These are phyloP conservation scores for Cercospora beticola DNA, from an alignment of 2,329 filamentous ascomycete species.

Conservation along the genomic window DNA sequence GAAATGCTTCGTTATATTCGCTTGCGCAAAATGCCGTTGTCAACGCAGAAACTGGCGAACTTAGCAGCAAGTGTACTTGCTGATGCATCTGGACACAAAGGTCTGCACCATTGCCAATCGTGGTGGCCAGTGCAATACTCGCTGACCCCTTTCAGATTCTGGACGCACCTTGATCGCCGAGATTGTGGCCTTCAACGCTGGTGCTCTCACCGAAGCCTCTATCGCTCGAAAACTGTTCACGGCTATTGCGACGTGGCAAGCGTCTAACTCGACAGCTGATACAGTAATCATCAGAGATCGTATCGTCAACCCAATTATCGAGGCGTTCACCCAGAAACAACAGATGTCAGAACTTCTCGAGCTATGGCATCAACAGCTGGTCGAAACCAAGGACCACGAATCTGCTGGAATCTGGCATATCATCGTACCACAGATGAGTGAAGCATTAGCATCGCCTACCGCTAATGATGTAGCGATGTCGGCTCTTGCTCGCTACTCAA, in stretches of 20 bases:
- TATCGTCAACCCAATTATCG: conserved; percentile 35
- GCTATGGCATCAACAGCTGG: conserved; percentile 33
- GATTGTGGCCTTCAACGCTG: conserved; percentile 48
- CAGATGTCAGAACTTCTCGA: conserved; percentile 33
- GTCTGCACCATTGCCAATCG: background rate
- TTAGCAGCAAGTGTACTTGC: conserved; percentile 8
- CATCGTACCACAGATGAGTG: background rate
- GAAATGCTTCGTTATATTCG: conserved; percentile 31
- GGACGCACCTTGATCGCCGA: conserved; percentile 44
- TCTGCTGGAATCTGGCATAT: background rate
- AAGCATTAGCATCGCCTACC: background rate
- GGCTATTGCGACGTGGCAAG: background rate
- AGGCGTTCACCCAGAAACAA: conserved; percentile 33
- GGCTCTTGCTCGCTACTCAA: background rate
- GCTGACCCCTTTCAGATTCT: background rate
- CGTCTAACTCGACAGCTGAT: background rate
- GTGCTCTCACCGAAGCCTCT: conserved; percentile 43
- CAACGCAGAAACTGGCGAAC: conserved; percentile 6
- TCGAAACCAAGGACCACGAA: conserved; percentile 6
- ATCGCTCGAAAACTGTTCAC: conserved; percentile 16
- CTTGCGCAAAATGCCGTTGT: background rate
- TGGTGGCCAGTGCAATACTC: too few relatives aligned
- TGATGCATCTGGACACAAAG: conserved; percentile 26
- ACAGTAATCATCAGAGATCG: conserved; percentile 3
- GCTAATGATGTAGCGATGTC: background rate